Base-by-base conservation (phyloP, 2,329 filamentous ascomycete genomes). In the Diaporthe citri region DNA sequence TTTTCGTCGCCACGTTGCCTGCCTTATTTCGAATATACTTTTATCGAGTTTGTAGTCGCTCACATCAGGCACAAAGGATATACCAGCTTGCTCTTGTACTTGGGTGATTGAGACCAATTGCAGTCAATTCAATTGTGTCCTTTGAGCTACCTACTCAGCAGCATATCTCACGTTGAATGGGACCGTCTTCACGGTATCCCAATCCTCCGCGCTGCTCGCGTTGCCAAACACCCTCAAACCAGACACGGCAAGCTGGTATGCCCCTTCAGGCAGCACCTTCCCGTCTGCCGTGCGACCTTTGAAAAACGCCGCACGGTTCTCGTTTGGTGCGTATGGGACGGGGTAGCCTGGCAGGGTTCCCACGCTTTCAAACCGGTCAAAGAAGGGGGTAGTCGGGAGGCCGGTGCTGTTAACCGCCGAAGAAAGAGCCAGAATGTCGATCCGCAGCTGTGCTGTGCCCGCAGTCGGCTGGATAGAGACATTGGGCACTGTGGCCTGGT, bases 161-260 rank as follows among this genome's bases (percentile, higher is more conserved):
- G 31, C 22, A 56, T 73, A 73, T 36, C 10, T 39, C 17, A 73
- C 43, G 8, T 73, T 51, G 36, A 73, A 73, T 15, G 71, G 57
- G 39, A 41, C 59, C 6, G 59, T 73, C 59, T 43, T 52, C 25
- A 73, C 71, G 6, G 72, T 67, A 25, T 80, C 77, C 75, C 78
- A 82, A 56, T 81, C 80, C 39, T 77, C 76, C 9, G 75, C 73
- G 36, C 78, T 77, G 0, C 57, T 31, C 22, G 55, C 59, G 31
- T 81, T 78, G 5, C 80, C 80, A 73, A 79, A 80, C 2, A 80
- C 73, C 56, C 74, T 79, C 43, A 81, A 66, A 76, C 20, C 77
- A 74, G n/a, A 76, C 75, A 36, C 79, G 71, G 36, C 81, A 75
- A 56, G 31, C 46, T 60, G 69, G 52, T 82, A 82, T 1, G 56